Evolutionary conservation across 2,329 filamentous ascomycete species (phyloP).

Genomic region (Fonsecaea pugnacius): DNA sequence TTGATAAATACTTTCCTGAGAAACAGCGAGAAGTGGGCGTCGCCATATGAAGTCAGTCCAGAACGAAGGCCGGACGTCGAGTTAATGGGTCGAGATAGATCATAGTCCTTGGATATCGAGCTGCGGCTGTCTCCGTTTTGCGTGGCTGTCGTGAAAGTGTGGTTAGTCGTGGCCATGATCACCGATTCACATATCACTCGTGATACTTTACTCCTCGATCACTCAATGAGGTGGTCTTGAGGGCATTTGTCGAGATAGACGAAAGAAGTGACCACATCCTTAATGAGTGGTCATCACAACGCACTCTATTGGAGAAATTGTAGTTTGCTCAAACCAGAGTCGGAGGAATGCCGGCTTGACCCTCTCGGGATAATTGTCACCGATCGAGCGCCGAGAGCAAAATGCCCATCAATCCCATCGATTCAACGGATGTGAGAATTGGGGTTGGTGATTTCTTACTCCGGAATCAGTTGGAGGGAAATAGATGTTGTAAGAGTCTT

Average conservation of each 20-base stretch:
- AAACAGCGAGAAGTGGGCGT: slow-evolving; percentile 75
- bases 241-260: not conserved
- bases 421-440: not conserved
- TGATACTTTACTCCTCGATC: not conserved
- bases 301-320: slow-evolving; percentile 14
- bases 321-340: not conserved
- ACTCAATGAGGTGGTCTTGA: not conserved
- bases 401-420: too few species aligned
- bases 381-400: not conserved
- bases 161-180: slow-evolving; percentile 14
- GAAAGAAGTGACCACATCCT: not conserved
- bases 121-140: slow-evolving; percentile 3
- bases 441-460: not conserved
- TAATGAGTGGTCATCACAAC: slow-evolving; percentile 5
- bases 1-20: slow-evolving; percentile 79
- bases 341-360: slow-evolving; percentile 1
- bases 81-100: slow-evolving; percentile 60
- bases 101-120: slow-evolving; percentile 55
- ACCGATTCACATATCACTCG: not conserved
- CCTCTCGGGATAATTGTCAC: not conserved
- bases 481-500: not conserved
- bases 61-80: slow-evolving; percentile 62
- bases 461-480: not conserved
- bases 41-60: slow-evolving; percentile 70
- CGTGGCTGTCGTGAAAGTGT: not conserved